phyloP scores from a whole-genome alignment of 495 filamentous ascomycete genomes.

The Cladorrhinum samala region DNA sequence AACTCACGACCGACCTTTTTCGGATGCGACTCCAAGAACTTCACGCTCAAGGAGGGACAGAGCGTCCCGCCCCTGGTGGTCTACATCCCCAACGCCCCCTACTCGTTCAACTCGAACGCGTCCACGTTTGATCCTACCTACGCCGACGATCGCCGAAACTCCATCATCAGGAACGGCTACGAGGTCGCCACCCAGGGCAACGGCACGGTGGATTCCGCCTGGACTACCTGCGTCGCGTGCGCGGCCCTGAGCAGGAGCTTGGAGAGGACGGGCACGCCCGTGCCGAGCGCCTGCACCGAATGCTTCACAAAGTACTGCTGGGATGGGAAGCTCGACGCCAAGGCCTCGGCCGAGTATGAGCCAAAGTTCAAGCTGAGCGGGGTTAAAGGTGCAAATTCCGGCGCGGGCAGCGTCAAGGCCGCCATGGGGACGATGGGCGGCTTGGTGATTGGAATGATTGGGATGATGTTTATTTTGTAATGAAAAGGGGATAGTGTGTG shows the following conservation, averaged over 20 bases:
- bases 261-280: conserved; percentile 54
- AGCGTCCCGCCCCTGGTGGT: conserved; percentile 63
- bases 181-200: conserved; percentile 78
- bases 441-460: conserved; percentile 6
- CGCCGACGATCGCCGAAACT: conserved; percentile 57
- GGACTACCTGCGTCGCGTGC: conserved; percentile 79
- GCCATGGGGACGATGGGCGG: background rate
- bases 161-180: conserved; percentile 78
- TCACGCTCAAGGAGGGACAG: conserved; percentile 37
- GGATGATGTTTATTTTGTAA: conserved; percentile 2
- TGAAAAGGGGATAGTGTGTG: no score
- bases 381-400: conserved; percentile 3
- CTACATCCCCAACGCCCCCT: conserved; percentile 86
- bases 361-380: conserved; percentile 26
- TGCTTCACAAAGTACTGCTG: conserved; percentile 88
- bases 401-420: background rate
- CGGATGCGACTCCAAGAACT: conserved; percentile 73
- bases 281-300: conserved; percentile 59
- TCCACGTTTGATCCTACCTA: conserved; percentile 65
- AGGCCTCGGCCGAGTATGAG: conserved; percentile 25
- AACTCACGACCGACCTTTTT: conserved; percentile 90
- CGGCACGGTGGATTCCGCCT: conserved; percentile 60
- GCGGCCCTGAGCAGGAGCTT: conserved; percentile 76
- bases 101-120: conserved; percentile 63
- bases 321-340: conserved; percentile 60